Percentiles rank a stretch among this genome's conserved stretches.
Evolutionary conservation across 1,139 yeast species (phyloP).

Genomic region (Geotrichum macrosporum): DNA sequence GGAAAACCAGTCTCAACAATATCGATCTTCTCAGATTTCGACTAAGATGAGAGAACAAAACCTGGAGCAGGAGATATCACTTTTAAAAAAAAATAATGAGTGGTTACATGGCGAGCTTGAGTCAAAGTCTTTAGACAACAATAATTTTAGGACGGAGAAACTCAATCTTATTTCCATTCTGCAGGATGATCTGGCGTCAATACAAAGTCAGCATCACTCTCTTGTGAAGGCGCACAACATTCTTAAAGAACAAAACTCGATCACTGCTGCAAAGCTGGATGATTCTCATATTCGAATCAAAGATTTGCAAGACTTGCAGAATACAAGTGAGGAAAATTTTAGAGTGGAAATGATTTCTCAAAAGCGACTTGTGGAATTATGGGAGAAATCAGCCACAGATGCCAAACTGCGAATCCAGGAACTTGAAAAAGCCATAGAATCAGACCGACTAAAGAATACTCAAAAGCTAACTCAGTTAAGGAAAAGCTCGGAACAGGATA

Average conservation of each 20-base stretch:
- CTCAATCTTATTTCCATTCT: slow-evolving; percentile 30
- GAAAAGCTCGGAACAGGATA: slow-evolving; percentile 31
- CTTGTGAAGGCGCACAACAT: slow-evolving; percentile 32
- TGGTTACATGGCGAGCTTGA: slow-evolving; percentile 41
- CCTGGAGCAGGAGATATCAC: slow-evolving; percentile 40
- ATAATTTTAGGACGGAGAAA: slow-evolving; percentile 37
- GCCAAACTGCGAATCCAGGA: slow-evolving; percentile 38
- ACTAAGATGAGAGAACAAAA: slow-evolving; percentile 41
- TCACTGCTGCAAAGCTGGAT: slow-evolving; percentile 41
- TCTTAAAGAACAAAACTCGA: slow-evolving; percentile 42
- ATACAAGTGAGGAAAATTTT: slow-evolving; percentile 51
- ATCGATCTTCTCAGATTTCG: slow-evolving; percentile 37
- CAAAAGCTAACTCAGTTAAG: slow-evolving; percentile 35
- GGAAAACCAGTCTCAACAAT: slow-evolving; percentile 39
- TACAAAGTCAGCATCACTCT: slow-evolving; percentile 38
- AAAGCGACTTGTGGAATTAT: slow-evolving; percentile 56
- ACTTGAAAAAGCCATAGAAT: slow-evolving; percentile 44
- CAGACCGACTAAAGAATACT: slow-evolving; percentile 36
- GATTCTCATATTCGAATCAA: slow-evolving; percentile 42
- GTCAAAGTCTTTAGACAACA: slow-evolving; percentile 38
- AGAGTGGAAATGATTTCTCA: slow-evolving; percentile 60
- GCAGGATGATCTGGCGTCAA: slow-evolving; percentile 38
- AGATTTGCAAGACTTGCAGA: slow-evolving; percentile 46
- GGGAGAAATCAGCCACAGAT: slow-evolving; percentile 47
- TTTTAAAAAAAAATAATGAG: slow-evolving; percentile 38